phyloP scores from a whole-genome alignment of 2,329 filamentous ascomycete species.

The Aspergillus puulaauensis region DNA sequence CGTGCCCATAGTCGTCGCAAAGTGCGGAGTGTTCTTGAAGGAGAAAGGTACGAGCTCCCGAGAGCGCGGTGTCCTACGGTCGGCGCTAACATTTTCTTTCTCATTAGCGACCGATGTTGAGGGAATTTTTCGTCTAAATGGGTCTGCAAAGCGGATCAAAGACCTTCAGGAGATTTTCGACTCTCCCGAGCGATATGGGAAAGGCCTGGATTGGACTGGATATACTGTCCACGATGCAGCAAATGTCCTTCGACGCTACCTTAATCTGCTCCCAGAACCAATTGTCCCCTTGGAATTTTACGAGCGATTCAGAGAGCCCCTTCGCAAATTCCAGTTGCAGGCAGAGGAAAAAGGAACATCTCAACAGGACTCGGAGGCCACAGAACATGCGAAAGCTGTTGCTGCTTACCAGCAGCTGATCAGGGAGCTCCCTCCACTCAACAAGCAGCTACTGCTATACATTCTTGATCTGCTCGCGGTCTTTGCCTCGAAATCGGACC shows the following conservation, averaged over 20 bases:
- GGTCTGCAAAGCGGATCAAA: conserved; percentile 97
- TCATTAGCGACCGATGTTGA: conserved; percentile 81
- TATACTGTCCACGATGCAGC: conserved; percentile 98
- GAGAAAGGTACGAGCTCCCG: conserved; percentile 74
- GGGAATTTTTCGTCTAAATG: conserved; percentile 93
- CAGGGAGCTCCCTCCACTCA: conserved; percentile 86
- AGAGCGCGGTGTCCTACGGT: background rate
- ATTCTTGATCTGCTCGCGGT: conserved; percentile 94
- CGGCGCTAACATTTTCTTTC: background rate
- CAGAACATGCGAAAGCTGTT: conserved; percentile 75
- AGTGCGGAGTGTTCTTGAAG: conserved; percentile 95
- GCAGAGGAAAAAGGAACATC: conserved; percentile 68
- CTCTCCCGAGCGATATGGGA: conserved; percentile 91
- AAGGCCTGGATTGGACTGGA: conserved; percentile 93
- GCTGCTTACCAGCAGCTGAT: conserved; percentile 83
- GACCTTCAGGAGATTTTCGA: conserved; percentile 90
- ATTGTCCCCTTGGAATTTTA: conserved; percentile 95
- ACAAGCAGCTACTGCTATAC: conserved; percentile 90
- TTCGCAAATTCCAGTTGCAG: conserved; percentile 68
- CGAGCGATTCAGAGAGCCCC: conserved; percentile 81
- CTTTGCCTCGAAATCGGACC: conserved; percentile 92
- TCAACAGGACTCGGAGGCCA: conserved; percentile 68
- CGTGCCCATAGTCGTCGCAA: conserved; percentile 96
- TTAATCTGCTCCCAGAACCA: conserved; percentile 94
- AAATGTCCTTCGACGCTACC: conserved; percentile 90